These are phyloP conservation scores for Pseudozyma pruni DNA, from an alignment of 1,284 basidiomycete genomes.

Conservation along the genomic window DNA sequence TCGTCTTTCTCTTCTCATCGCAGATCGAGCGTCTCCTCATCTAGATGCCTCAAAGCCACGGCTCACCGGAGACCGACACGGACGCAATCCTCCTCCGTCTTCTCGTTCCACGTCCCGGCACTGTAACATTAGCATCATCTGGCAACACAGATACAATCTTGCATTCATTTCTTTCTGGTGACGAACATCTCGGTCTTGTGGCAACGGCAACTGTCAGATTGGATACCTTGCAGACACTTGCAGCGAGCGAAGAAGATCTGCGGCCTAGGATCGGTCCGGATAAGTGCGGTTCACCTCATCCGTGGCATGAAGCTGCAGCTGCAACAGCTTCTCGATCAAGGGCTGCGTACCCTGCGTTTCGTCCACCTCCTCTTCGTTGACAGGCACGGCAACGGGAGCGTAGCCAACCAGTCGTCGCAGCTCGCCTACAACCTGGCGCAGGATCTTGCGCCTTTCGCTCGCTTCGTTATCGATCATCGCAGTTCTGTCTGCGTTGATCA, in stretches of 20 bases:
- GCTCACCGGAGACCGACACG: background rate
- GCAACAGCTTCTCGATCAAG: constrained; percentile 15
- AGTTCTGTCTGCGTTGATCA: background rate
- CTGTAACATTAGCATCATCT: constrained; percentile 31
- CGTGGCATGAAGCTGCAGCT: constrained; percentile 11
- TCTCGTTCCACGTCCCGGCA: constrained; percentile 11
- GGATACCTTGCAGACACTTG: too few species aligned
- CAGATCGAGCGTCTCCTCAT: constrained; percentile 65
- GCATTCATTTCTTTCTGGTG: background rate
- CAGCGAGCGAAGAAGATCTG: too few species aligned
- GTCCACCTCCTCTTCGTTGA: background rate
- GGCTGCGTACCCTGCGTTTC: background rate
- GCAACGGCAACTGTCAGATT: too few species aligned
- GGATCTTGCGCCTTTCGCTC: constrained; percentile 16
- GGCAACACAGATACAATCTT: constrained; percentile 7
- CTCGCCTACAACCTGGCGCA: constrained; percentile 16
- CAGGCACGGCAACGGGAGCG: background rate
- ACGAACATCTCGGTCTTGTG: too few species aligned
- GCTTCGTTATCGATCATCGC: background rate
- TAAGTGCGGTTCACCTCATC: constrained; percentile 15
- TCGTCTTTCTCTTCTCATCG: background rate
- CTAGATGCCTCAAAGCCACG: constrained; percentile 26
- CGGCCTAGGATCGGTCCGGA: background rate
- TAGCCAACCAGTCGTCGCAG: constrained; percentile 6
- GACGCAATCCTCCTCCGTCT: constrained; percentile 6